These are phyloP conservation scores for Leptographium lundbergii DNA, from an alignment of 2,329 filamentous ascomycete species.

Conservation along the genomic window DNA sequence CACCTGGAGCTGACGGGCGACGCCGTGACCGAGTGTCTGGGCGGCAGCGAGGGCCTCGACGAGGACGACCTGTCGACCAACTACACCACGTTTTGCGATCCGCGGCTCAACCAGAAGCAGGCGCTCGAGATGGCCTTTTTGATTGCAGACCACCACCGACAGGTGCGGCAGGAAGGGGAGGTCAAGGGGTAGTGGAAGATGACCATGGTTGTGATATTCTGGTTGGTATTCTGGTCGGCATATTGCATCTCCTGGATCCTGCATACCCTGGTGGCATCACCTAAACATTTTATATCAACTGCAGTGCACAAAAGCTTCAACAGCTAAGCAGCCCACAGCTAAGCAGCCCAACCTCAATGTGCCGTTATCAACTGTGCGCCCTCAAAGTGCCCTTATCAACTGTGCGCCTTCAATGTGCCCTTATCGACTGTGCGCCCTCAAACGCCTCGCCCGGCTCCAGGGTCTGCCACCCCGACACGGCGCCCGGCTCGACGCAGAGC, in stretches of 20 bases:
- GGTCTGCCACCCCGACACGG: slow-evolving; percentile 69
- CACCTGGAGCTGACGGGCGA: slow-evolving; percentile 94
- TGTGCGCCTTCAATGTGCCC: slow-evolving; percentile 16
- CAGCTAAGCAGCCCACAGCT: too few relatives aligned
- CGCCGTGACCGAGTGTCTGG: slow-evolving; percentile 90
- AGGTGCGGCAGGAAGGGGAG: slow-evolving; percentile 13
- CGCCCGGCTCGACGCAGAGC: slow-evolving; percentile 87
- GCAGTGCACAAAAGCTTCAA: too few relatives aligned
- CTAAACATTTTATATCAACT: too few relatives aligned
- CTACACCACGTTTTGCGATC: slow-evolving; percentile 95
- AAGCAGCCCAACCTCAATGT: too few relatives aligned
- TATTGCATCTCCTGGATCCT: neutral
- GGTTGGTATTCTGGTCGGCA: neutral
- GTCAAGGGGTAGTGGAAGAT: too few relatives aligned
- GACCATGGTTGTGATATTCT: too few relatives aligned
- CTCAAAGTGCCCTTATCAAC: too few relatives aligned
- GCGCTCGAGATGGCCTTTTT: slow-evolving; percentile 89
- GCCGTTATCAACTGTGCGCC: neutral
- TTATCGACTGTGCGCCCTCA: slow-evolving; percentile 48
- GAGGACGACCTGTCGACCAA: slow-evolving; percentile 83
- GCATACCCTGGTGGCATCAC: too few relatives aligned
- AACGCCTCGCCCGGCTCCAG: slow-evolving; percentile 66
- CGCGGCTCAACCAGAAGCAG: slow-evolving; percentile 92
- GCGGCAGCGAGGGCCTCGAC: slow-evolving; percentile 73
- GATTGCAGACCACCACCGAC: slow-evolving; percentile 66